Conservation (phyloP, 164 flowering plant genomes). For the Vitis rupestris region DNA sequence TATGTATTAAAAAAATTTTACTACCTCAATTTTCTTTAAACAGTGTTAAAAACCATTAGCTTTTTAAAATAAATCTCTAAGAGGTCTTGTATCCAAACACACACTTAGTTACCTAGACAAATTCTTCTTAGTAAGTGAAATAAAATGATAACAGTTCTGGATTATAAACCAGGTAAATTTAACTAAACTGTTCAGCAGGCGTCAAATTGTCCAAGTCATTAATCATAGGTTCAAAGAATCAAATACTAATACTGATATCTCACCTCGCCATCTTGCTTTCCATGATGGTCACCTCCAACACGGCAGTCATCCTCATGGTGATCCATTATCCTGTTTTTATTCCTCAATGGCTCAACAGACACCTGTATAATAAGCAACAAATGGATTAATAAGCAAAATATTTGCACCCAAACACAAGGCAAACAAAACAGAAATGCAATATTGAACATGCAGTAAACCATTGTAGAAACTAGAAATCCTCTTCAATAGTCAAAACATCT, state of each 20-base stretch:
- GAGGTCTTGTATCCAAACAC: too few relatives aligned
- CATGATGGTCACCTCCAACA: constrained; percentile 41
- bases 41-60: too few relatives aligned
- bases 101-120: too few relatives aligned
- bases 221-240: not conserved
- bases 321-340: constrained; percentile 43
- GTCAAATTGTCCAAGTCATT: not conserved
- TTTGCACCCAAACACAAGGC: not conserved
- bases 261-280: constrained; percentile 81
- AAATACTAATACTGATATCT: not conserved
- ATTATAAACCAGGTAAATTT: not conserved
- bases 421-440: not conserved
- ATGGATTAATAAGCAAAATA: not conserved
- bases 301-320: constrained; percentile 67
- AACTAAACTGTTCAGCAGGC: not conserved
- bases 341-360: not conserved
- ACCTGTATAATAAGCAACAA: not conserved
- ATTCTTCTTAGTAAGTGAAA: too few relatives aligned
- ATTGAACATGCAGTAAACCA: too few relatives aligned
- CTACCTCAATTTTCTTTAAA: too few relatives aligned
- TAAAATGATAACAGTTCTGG: too few relatives aligned
- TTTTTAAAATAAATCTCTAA: too few relatives aligned
- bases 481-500: too few relatives aligned
- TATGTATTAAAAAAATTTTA: too few relatives aligned
- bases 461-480: too few relatives aligned